phyloP scores from a whole-genome alignment of 768 basidiomycete species.

The Tylopilus subfusipes region DNA sequence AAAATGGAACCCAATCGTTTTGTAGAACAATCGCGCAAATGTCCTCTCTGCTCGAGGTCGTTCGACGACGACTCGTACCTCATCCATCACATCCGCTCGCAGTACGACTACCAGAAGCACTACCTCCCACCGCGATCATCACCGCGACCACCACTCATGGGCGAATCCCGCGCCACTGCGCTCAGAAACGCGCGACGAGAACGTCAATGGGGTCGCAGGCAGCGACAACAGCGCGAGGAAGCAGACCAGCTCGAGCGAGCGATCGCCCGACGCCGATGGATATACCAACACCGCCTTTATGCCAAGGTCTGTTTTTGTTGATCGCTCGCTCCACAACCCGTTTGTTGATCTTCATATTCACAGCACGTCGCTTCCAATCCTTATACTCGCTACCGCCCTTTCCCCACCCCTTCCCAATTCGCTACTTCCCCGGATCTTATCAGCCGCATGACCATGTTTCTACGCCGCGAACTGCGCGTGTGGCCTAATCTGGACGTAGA shows the following conservation, averaged over 20 bases:
- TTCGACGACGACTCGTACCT: slow-evolving; percentile 68
- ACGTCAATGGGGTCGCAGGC: slow-evolving; percentile 55
- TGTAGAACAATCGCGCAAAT: slow-evolving; percentile 71
- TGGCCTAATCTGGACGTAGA: slow-evolving; percentile 92
- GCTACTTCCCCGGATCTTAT: slow-evolving; percentile 70
- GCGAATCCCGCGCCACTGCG: slow-evolving; percentile 26
- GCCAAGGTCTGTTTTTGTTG: slow-evolving; percentile 62
- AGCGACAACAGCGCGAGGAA: slow-evolving; percentile 49
- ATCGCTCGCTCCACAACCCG: neutral
- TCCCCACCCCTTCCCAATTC: slow-evolving; percentile 84
- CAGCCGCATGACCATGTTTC: slow-evolving; percentile 71
- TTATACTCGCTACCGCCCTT: slow-evolving; percentile 84
- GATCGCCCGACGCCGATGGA: slow-evolving; percentile 68
- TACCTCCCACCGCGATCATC: slow-evolving; percentile 59
- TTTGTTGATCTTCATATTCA: slow-evolving; percentile 2
- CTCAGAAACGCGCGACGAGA: slow-evolving; percentile 36
- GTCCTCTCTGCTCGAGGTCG: slow-evolving; percentile 68
- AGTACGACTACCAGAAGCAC: slow-evolving; percentile 79
- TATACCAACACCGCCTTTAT: slow-evolving; percentile 77
- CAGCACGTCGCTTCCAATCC: slow-evolving; percentile 91
- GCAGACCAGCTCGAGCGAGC: slow-evolving; percentile 73
- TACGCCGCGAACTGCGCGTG: slow-evolving; percentile 81
- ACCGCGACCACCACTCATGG: slow-evolving; percentile 35
- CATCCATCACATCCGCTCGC: slow-evolving; percentile 75
- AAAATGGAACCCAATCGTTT: neutral